Evolutionary conservation across 192 early-diverging fungal genomes (phyloP).

Genomic region (Backusella westeae): DNA sequence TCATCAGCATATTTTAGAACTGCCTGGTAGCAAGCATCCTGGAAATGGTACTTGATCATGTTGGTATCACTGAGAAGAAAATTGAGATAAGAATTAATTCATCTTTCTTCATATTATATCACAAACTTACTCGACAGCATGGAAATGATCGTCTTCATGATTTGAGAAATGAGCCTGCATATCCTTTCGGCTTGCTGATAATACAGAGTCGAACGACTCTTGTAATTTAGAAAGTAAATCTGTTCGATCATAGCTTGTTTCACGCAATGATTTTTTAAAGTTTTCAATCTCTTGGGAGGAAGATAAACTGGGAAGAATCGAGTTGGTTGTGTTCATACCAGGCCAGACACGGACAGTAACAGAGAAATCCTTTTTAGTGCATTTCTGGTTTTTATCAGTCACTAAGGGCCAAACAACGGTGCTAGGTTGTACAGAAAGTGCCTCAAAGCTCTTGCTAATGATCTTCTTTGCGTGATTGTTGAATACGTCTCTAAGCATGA

Average conservation of each 20-base stretch:
- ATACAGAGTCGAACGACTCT: slow-evolving; percentile 20
- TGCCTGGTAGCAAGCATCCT: neutral
- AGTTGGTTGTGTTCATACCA: neutral
- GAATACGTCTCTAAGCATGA: slow-evolving; percentile 39
- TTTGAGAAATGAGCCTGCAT: neutral
- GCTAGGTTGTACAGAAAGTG: slow-evolving; percentile 42
- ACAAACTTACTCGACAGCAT: neutral
- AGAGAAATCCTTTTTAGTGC: neutral
- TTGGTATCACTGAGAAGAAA: slow-evolving; percentile 1
- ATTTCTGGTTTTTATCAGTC: slow-evolving; percentile 18
- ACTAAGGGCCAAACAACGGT: slow-evolving; percentile 33
- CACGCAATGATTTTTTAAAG: slow-evolving; percentile 22
- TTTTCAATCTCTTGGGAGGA: slow-evolving; percentile 20
- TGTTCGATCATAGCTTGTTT: slow-evolving; percentile 11
- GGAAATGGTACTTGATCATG: slow-evolving; percentile 5
- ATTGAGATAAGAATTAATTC: neutral
- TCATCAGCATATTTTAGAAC: neutral
- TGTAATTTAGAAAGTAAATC: slow-evolving; percentile 5
- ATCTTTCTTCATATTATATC: neutral
- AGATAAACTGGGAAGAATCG: slow-evolving; percentile 11
- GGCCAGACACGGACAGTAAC: slow-evolving; percentile 30
- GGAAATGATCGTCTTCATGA: slow-evolving; percentile 7
- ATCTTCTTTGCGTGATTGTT: slow-evolving; percentile 39
- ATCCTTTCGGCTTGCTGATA: neutral
- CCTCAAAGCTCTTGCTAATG: slow-evolving; percentile 29